These are phyloP conservation scores for Pyrenula aspistea DNA, from an alignment of 495 filamentous ascomycete species.

Conservation along the genomic window DNA sequence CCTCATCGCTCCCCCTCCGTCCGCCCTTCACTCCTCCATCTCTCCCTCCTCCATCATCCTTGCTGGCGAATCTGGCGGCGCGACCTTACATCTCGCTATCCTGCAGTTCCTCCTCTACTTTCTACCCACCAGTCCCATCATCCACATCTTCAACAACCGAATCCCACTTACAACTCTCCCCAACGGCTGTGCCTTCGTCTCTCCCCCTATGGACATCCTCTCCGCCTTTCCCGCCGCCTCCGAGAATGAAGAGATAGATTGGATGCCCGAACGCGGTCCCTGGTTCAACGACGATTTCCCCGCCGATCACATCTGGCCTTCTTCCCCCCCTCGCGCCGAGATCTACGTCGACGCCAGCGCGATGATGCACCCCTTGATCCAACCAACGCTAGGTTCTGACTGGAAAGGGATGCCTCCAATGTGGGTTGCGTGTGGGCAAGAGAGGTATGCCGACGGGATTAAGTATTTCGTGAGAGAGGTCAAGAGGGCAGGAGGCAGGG, in stretches of 20 bases:
- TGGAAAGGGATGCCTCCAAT: conserved; percentile 8
- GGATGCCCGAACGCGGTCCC: conserved; percentile 15
- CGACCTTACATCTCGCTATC: conserved; percentile 7
- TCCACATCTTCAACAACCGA: conserved; percentile 43
- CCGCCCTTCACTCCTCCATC: conserved; percentile 3
- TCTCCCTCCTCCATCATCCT: conserved; percentile 5
- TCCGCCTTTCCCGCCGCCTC: conserved; percentile 60
- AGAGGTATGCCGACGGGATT: conserved; percentile 7
- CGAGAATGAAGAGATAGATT: conserved; percentile 56
- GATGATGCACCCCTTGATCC: conserved; percentile 9
- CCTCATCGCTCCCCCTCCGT: conserved; percentile 6
- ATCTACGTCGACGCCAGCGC: conserved; percentile 6
- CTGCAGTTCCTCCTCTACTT: conserved; percentile 5
- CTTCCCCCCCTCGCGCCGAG: conserved; percentile 8
- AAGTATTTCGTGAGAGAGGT: conserved; percentile 3
- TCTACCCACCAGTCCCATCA: background rate
- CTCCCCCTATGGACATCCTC: conserved; percentile 69
- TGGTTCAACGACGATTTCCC: conserved; percentile 1
- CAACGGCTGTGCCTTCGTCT: conserved; percentile 50
- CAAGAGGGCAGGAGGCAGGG: background rate
- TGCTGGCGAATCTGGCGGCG: conserved; percentile 6
- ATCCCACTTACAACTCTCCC: conserved; percentile 56
- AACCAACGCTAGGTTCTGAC: conserved; percentile 1
- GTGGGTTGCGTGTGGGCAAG: conserved; percentile 7
- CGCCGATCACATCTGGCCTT: conserved; percentile 7